Evolutionary conservation across 2,329 filamentous ascomycete species (phyloP).

Genomic region (Microsporum ferrugineum): DNA sequence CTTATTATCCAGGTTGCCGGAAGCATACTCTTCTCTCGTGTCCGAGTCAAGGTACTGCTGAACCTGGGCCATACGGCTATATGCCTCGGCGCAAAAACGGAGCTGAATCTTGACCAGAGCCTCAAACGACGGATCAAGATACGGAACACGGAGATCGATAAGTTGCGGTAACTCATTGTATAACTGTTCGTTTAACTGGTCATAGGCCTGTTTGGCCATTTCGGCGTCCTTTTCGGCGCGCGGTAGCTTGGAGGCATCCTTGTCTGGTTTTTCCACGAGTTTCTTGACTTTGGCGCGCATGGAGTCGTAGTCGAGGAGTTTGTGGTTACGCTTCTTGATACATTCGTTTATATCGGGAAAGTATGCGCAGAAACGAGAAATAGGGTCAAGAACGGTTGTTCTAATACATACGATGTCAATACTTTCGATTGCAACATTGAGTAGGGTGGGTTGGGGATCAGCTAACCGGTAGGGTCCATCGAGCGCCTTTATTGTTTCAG

Average conservation of each 20-base stretch:
- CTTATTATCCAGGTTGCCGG: constrained; percentile 77
- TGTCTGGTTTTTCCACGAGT: constrained; percentile 95
- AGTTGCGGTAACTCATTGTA: constrained; percentile 86
- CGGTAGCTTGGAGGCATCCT: constrained; percentile 92
- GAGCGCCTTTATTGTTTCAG: constrained; percentile 95
- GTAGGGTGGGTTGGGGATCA: background rate
- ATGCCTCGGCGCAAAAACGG: constrained; percentile 94
- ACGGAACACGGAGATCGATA: constrained; percentile 92
- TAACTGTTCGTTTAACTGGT: constrained; percentile 93
- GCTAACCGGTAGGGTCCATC: constrained; percentile 79
- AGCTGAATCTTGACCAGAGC: constrained; percentile 97
- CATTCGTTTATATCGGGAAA: constrained; percentile 99
- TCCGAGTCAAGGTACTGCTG: constrained; percentile 96
- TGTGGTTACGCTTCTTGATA: constrained; percentile 98
- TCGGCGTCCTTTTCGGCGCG: constrained; percentile 94
- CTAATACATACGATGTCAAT: constrained; percentile 32
- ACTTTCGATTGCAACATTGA: background rate
- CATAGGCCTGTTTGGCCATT: constrained; percentile 84
- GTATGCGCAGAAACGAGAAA: constrained; percentile 91
- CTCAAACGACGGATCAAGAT: constrained; percentile 93
- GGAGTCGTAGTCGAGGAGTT: constrained; percentile 94
- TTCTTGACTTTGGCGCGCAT: constrained; percentile 94
- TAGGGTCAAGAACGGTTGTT: constrained; percentile 89
- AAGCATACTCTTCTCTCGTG: constrained; percentile 89
- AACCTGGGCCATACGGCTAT: constrained; percentile 95